Base-by-base conservation (phyloP, 2,329 filamentous ascomycete genomes). In the Aspergillus sp. region DNA sequence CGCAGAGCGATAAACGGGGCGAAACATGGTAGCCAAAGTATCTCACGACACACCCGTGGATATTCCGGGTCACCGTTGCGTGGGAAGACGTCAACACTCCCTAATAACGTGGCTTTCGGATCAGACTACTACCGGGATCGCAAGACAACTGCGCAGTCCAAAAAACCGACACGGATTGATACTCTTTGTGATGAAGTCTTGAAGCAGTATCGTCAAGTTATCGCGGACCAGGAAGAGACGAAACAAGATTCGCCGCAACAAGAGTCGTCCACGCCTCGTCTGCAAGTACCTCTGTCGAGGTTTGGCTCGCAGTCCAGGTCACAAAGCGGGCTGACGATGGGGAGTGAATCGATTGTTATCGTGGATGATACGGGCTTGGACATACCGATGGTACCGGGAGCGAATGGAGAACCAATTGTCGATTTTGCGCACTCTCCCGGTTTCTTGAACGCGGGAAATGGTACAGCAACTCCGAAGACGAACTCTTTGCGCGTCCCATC, bases 321-420 rank as follows among this genome's bases (percentile, higher is more conserved):
- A 27, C 55, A 63, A 45, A 82, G 78, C 53, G 74, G 74, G 48
- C 80, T 91, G 41, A 93, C 89, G 0, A 76, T 77, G 9, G 87
- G 88, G n/a, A 95, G 88, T 73, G 85, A 90, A 61, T 95, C 89
- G 0, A 94, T 95, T 55, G 78, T 95, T 47, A 94, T 95, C 60
- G 82, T 95, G 32, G 88, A 94, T 57, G 79, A 79, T 53, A 81
- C 79, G 27, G 70, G 70, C 6, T 57, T 67, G 7, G 59, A 66
- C 33, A 53, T 64, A 27, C 65, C 68, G n/a, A 46, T 63, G 4
- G 72, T 70, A 63, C 65, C 70, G 9, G 70, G 70, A 6, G 70
- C 62, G 4, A 50, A 70, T 12, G 47, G 52, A 25, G 53, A 51
- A 5, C 22, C 44, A 12, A 48, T 43, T 35, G 20, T 43, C 13